These are phyloP conservation scores for Apiospora sp. DNA, from an alignment of 2,329 filamentous ascomycete genomes.

Conservation along the genomic window DNA sequence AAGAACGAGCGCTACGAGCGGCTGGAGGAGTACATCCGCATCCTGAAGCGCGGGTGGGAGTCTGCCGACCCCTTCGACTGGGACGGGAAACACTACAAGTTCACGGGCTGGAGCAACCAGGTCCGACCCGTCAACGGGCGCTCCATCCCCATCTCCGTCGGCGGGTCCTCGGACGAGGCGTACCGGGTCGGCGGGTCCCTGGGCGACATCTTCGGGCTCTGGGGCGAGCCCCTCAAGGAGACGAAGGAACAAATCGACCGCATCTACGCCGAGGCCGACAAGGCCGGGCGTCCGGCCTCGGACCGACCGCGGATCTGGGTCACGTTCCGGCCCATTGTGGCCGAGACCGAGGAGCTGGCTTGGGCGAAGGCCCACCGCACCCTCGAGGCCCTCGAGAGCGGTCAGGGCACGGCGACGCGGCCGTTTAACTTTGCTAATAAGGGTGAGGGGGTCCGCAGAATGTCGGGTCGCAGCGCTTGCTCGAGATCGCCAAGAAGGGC, in stretches of 20 bases:
- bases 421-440: background rate
- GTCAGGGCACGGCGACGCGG: background rate
- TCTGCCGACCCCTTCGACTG: slow-evolving; percentile 67
- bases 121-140: slow-evolving; percentile 60
- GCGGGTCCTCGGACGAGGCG: slow-evolving; percentile 65
- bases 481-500: slow-evolving; percentile 62
- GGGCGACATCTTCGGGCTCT: slow-evolving; percentile 69
- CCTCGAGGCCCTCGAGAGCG: slow-evolving; percentile 56
- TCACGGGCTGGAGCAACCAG: slow-evolving; percentile 63
- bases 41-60: slow-evolving; percentile 65
- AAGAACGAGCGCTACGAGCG: slow-evolving; percentile 66
- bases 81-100: slow-evolving; percentile 66
- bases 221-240: slow-evolving; percentile 70
- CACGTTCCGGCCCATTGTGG: slow-evolving; percentile 67
- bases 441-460: slow-evolving; percentile 55
- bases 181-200: slow-evolving; percentile 66
- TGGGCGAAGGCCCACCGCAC: slow-evolving; percentile 68
- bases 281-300: slow-evolving; percentile 54
- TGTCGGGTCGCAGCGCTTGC: slow-evolving; percentile 64
- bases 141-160: slow-evolving; percentile 65
- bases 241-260: slow-evolving; percentile 69
- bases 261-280: slow-evolving; percentile 65
- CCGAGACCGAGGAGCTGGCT: slow-evolving; percentile 68
- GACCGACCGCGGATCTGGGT: slow-evolving; percentile 69
- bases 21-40: slow-evolving; percentile 68